Conservation (phyloP, 2,329 filamentous ascomycete genomes). For the Cordyceps cicadae region DNA sequence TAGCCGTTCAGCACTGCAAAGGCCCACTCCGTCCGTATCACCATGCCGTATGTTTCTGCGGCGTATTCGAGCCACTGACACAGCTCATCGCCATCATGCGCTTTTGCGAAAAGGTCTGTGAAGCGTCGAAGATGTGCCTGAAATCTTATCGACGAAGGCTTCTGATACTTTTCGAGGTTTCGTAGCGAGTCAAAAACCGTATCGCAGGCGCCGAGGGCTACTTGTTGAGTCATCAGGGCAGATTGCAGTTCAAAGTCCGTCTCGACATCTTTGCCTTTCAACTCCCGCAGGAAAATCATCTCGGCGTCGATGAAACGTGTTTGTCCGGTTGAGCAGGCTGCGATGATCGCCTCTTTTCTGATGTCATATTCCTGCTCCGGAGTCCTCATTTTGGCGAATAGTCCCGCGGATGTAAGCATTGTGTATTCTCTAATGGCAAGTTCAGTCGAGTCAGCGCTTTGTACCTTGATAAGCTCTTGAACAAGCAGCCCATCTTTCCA, state of each 20-base stretch:
- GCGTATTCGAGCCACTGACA: slow-evolving; percentile 23
- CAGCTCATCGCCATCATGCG: slow-evolving; percentile 19
- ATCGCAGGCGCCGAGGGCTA: neutral
- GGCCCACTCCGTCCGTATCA: slow-evolving; percentile 21
- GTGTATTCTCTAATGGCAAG: neutral
- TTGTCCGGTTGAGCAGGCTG: neutral
- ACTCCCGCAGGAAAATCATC: neutral
- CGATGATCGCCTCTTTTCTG: slow-evolving; percentile 1
- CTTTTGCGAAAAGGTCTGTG: slow-evolving; percentile 17
- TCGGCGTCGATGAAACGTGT: neutral
- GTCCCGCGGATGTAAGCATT: neutral
- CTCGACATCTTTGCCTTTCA: neutral
- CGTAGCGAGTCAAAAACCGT: neutral
- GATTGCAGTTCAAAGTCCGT: slow-evolving; percentile 2
- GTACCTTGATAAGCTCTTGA: neutral
- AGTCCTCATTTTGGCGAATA: neutral
- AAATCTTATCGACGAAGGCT: neutral
- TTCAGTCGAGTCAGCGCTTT: neutral
- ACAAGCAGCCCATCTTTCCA: neutral
- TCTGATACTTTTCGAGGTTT: neutral
- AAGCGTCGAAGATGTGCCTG: neutral
- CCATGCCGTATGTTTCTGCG: slow-evolving; percentile 20
- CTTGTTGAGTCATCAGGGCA: slow-evolving; percentile 2
- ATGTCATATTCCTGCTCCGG: neutral
- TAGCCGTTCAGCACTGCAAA: slow-evolving; percentile 24